Conservation (phyloP, 2,329 filamentous ascomycete genomes). For the Aspergillus jensenii region DNA sequence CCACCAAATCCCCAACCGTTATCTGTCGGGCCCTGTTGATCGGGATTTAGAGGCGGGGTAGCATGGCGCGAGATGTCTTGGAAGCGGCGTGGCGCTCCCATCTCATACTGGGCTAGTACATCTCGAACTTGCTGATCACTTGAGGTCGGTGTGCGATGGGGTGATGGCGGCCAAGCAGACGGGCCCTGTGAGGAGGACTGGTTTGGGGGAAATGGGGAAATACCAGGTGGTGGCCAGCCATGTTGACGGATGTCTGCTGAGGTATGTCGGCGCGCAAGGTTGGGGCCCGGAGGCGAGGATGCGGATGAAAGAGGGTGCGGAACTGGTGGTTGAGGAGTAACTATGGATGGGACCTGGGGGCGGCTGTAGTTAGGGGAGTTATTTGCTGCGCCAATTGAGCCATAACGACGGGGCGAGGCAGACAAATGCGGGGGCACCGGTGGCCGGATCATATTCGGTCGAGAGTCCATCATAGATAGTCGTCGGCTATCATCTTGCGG, state of each 20-base stretch:
- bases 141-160: constrained; percentile 50
- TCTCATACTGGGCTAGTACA: constrained; percentile 65
- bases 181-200: constrained; percentile 62
- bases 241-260: constrained; percentile 92
- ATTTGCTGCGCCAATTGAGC: constrained; percentile 72
- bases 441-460: constrained; percentile 70
- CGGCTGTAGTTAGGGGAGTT: constrained; percentile 73
- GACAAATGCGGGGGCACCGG: constrained; percentile 80
- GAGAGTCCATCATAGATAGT: constrained; percentile 63
- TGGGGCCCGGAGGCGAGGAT: constrained; percentile 60
- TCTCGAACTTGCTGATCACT: constrained; percentile 65
- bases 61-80: constrained; percentile 51
- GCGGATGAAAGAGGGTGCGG: constrained; percentile 61
- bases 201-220: constrained; percentile 67
- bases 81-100: constrained; percentile 54
- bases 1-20: constrained; percentile 58
- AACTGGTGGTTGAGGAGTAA: constrained; percentile 68
- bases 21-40: constrained; percentile 53
- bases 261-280: constrained; percentile 80
- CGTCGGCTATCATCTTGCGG: constrained; percentile 81
- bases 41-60: constrained; percentile 52
- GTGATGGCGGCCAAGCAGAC: constrained; percentile 67
- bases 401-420: constrained; percentile 76
- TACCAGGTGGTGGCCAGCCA: constrained; percentile 63
- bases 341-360: constrained; percentile 64